phyloP scores from a whole-genome alignment of 768 basidiomycete species.

The Hygrophorus russula region DNA sequence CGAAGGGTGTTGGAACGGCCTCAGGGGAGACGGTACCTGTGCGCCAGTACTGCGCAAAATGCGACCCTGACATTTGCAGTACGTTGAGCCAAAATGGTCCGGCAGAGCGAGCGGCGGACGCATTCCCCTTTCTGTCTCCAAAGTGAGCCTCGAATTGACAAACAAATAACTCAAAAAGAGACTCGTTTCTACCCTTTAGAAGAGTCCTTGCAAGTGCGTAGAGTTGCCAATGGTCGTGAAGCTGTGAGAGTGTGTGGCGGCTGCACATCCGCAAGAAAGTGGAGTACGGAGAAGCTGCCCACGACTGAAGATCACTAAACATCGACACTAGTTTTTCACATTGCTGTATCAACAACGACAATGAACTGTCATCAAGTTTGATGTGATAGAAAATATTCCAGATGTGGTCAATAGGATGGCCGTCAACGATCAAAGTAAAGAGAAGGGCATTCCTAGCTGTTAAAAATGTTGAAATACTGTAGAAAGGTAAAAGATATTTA shows the following conservation, averaged over 20 bases:
- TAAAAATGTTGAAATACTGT: background rate
- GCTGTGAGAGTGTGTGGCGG: conserved; percentile 23
- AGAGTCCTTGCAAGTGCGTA: conserved; percentile 9
- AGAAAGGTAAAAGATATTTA: background rate
- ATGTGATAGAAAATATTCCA: conserved; percentile 44
- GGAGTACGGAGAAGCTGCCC: conserved; percentile 30
- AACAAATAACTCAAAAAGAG: conserved; percentile 14
- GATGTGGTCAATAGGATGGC: background rate
- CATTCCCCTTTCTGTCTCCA: conserved; percentile 18
- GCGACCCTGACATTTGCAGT: background rate
- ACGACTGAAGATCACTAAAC: conserved; percentile 21
- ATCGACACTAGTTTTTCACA: conserved; percentile 25
- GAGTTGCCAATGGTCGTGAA: conserved; percentile 29
- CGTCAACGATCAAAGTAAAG: conserved; percentile 29
- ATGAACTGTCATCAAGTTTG: conserved; percentile 26
- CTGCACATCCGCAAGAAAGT: conserved; percentile 26
- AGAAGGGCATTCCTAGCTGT: conserved; percentile 40
- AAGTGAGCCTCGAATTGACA: conserved; percentile 18
- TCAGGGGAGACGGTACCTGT: conserved; percentile 18
- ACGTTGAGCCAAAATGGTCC: background rate
- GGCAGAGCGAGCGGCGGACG: conserved; percentile 2
- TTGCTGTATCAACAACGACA: conserved; percentile 23
- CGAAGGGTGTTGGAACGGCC: conserved; percentile 12
- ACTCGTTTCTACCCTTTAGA: background rate
- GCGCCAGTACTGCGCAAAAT: conserved; percentile 18